Base-by-base conservation (phyloP, 768 basidiomycete genomes). In the Rubroboletus satanas region DNA sequence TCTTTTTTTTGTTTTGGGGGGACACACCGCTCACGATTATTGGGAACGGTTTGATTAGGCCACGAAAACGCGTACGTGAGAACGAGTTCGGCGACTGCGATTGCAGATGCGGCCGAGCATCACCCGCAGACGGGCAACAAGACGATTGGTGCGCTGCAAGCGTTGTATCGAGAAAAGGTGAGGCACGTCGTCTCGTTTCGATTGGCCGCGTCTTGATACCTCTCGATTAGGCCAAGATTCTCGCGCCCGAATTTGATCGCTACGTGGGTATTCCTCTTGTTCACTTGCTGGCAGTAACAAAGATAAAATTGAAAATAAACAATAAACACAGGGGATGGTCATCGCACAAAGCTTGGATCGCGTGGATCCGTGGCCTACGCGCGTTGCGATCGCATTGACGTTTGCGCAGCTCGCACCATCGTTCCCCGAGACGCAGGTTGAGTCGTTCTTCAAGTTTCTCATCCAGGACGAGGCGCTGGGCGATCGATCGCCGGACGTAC, bases 171-270 rank as follows among this genome's bases (percentile, higher is more conserved):
- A 12, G 93, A 93, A 50, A 96, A 92, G 80, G 90, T 85, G 42
- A 31, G 54, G 14, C 2, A 10, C 4, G 9, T 32, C 23, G 15
- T 21, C 23, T 38, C 35, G 15, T 12, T 46, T 31, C 21, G 10
- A 14, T 45, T 4, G 11, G 2, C n/a, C 17, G 21, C 23, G 26
- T 43, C 18, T 11, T 33, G 23, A 44, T 23, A 8, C 28, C 15
- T 35, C 42, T 5, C n/a, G 10, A 7, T 7, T 52, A 90, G 88
- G 90, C 93, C 3, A 93, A 88, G 69, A 79, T 90, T 37, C 79
- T 96, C 5, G 85, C 87, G 4, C 94, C 95, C 0, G 92, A 97
- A 69, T 98, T 90, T 64, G 97, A 98, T 68, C 75, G 88, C 80
- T 99, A 89, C 71, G 93, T 93, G 51, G 44, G 87, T 73, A n/a